Conservation (phyloP, 1,139 yeast genomes). For the Sugiyamaella novakii region DNA sequence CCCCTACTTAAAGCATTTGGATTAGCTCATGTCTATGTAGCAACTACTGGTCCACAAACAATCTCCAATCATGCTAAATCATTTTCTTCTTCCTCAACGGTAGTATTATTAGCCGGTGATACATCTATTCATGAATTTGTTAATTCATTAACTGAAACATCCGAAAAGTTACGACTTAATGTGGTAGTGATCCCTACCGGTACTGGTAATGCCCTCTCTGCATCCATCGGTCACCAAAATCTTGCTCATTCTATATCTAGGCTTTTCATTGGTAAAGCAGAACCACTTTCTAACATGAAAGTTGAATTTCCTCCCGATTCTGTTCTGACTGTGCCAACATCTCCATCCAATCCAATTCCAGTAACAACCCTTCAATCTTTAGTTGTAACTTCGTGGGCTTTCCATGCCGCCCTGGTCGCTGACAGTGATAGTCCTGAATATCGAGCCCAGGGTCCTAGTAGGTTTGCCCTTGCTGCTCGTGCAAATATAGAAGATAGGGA, state of each 20-base stretch:
- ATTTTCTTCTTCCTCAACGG: conserved; percentile 44
- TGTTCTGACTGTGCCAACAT: neutral
- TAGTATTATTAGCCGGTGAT: conserved; percentile 79
- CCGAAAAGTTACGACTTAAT: conserved; percentile 29
- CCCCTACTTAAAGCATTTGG: conserved; percentile 42
- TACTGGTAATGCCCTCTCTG: conserved; percentile 80
- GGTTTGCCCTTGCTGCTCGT: conserved; percentile 72
- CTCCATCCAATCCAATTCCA: conserved; percentile 14
- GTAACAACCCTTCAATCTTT: conserved; percentile 48
- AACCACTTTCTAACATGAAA: conserved; percentile 57
- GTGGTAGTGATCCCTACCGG: conserved; percentile 74
- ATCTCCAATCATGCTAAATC: conserved; percentile 39
- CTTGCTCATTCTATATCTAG: conserved; percentile 49
- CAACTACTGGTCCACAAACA: conserved; percentile 40
- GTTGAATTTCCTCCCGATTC: conserved; percentile 57
- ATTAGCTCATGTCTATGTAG: conserved; percentile 41
- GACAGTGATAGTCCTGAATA: conserved; percentile 72
- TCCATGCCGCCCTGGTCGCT: conserved; percentile 84
- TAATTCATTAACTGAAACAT: conserved; percentile 49
- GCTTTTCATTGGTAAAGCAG: conserved; percentile 42
- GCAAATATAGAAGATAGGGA: conserved; percentile 49
- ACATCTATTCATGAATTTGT: conserved; percentile 79
- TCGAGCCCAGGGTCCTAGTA: conserved; percentile 60
- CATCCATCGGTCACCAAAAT: conserved; percentile 55
- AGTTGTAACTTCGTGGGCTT: conserved; percentile 81